Conservation (phyloP, 2,329 filamentous ascomycete genomes). For the Madurella mycetomatis region DNA sequence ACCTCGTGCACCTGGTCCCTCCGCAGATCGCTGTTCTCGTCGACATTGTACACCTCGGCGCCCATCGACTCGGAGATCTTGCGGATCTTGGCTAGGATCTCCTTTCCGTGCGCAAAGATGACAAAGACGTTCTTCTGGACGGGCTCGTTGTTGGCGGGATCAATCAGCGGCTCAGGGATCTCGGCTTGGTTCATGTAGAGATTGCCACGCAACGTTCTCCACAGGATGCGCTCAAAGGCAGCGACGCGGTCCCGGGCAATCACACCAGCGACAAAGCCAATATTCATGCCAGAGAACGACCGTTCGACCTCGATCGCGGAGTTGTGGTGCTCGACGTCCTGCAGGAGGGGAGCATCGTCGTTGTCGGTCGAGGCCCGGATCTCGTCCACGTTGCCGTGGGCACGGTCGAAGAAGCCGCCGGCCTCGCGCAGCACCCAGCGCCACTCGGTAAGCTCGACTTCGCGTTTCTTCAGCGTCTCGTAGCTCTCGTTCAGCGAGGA, state of each 20-base stretch:
- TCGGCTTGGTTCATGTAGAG: conserved; percentile 99
- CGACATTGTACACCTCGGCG: conserved; percentile 91
- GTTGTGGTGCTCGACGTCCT: conserved; percentile 83
- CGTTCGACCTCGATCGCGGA: conserved; percentile 65
- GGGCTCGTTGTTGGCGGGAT: conserved; percentile 87
- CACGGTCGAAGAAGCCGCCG: conserved; percentile 94
- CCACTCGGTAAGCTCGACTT: conserved; percentile 97
- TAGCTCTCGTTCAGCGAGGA: conserved; percentile 95
- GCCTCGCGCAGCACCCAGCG: conserved; percentile 96
- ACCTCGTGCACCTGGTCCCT: conserved; percentile 97
- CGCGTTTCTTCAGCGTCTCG: conserved; percentile 94
- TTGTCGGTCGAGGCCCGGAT: conserved; percentile 86
- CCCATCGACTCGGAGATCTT: conserved; percentile 98
- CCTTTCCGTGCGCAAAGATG: conserved; percentile 97
- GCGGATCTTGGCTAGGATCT: conserved; percentile 96
- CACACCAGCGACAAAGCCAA: conserved; percentile 95
- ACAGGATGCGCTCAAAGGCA: conserved; percentile 94
- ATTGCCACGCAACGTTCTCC: conserved; percentile 94
- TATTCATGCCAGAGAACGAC: conserved; percentile 96
- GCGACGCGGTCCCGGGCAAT: conserved; percentile 89
- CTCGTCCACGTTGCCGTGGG: conserved; percentile 93
- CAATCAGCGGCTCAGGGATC: conserved; percentile 87
- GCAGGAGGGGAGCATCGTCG: conserved; percentile 88
- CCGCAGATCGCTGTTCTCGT: conserved; percentile 93
- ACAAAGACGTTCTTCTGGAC: conserved; percentile 98